Evolutionary conservation across 257 asterid genomes (phyloP).

Genomic region (Phtheirospermum japonicum): DNA sequence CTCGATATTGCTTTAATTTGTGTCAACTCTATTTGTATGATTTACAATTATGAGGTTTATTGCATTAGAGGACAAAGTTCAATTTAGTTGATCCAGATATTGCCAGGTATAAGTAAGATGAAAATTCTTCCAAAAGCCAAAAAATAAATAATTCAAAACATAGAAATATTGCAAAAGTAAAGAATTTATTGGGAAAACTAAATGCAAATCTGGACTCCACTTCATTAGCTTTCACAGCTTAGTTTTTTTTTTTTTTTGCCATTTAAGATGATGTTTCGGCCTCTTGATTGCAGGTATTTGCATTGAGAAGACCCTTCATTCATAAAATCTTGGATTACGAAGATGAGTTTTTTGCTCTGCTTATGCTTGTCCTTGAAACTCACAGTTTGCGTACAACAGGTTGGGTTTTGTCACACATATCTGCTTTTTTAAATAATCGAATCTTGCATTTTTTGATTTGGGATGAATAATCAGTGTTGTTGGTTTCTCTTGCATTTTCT

Average conservation of each 20-base stretch:
- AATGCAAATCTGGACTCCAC: not conserved
- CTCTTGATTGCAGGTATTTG: slow-evolving; percentile 63
- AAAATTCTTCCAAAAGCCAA: not conserved
- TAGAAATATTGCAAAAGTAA: not conserved
- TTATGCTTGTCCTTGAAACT: slow-evolving; percentile 89
- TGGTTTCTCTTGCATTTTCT: slow-evolving; percentile 18
- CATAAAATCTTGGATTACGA: slow-evolving; percentile 91
- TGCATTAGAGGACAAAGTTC: not conserved
- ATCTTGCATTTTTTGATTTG: slow-evolving; percentile 19
- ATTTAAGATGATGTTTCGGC: not conserved
- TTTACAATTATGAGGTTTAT: not conserved
- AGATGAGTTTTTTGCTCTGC: slow-evolving; percentile 87
- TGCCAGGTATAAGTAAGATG: not conserved
- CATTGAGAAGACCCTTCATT: slow-evolving; percentile 83
- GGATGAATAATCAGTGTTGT: slow-evolving; percentile 12
- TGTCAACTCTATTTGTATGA: not conserved
- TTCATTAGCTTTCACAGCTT: not conserved
- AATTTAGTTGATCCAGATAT: not conserved
- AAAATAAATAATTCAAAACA: not conserved
- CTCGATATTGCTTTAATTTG: not conserved
- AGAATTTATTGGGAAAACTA: too few species aligned
- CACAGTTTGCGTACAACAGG: slow-evolving; percentile 94
- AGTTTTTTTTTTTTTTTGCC: not conserved
- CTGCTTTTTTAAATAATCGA: slow-evolving; percentile 5
- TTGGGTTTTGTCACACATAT: slow-evolving; percentile 23